A percentile compares a stretch with the other conserved stretches of the same genome.
These are phyloP conservation scores for Pontederia paniculata DNA, from an alignment of 176 grass and related monocot genomes.

Conservation along the genomic window DNA sequence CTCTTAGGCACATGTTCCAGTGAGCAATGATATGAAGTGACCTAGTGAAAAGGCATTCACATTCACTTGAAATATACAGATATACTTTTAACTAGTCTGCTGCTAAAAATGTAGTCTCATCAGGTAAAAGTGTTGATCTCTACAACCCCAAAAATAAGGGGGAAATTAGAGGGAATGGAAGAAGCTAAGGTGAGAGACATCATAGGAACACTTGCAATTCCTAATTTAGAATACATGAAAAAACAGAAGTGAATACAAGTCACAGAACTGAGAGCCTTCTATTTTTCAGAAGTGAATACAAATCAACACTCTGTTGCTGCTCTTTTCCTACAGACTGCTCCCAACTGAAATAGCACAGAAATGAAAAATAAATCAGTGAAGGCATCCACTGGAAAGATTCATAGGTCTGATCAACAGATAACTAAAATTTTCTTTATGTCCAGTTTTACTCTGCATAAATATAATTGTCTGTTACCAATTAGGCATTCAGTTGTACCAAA, in stretches of 20 bases:
- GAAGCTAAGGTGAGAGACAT: not conserved
- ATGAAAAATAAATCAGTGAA: not conserved
- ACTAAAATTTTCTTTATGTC: not conserved
- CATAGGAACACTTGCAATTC: not conserved
- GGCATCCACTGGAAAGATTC: not conserved
- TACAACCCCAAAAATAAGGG: not conserved
- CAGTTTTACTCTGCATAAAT: not conserved
- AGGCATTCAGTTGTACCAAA: not conserved
- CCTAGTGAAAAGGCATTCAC: too few relatives aligned
- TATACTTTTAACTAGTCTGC: too few relatives aligned
- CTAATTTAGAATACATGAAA: not conserved
- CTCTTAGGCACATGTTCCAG: too few relatives aligned
- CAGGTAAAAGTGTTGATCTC: not conserved
- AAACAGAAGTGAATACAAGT: not conserved
- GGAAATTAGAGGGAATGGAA: not conserved
- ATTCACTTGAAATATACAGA: too few relatives aligned
- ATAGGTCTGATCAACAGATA: not conserved
- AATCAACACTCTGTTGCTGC: slow-evolving; percentile 25
- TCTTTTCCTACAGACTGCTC: slow-evolving; percentile 30
- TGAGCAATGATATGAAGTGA: too few relatives aligned
- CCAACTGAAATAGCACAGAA: slow-evolving; percentile 33
- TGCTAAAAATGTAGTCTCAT: too few relatives aligned
- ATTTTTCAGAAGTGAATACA: not conserved
- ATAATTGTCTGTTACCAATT: too few relatives aligned
- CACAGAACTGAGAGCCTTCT: not conserved